Evolutionary conservation across 2,329 filamentous ascomycete species (phyloP), one percentile per base, ranked within the genome.

Genomic region (Hortaea sp.): DNA sequence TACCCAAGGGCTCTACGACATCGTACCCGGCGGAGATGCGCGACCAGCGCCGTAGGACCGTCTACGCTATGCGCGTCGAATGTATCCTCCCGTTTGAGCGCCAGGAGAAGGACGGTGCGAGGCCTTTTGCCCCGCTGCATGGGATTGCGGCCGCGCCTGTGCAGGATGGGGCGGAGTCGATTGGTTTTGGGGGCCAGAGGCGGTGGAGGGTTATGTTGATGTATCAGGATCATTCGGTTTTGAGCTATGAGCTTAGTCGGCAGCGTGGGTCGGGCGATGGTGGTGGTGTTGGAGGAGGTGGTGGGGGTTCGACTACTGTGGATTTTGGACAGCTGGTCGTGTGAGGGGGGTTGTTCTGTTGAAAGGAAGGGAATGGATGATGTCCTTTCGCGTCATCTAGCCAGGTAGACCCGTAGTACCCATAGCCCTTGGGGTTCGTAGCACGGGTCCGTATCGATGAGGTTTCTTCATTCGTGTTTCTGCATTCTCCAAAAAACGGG

Each of bases 161-260:
- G 5, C 82, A 79, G 43, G 73, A 69, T 1, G 63, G n/a, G 32
- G 32, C 32, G 32, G 32, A n/a, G 32, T 35, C 32, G 60, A 35
- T 34, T 50, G 30, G 45, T 40, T 10, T 57, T 55, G 39, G 53
- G 47, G 56, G 63, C 1, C 9, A 69, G 49, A 69, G 70, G 52
- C 71, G 77, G 47, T 88, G 82, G 73, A 69, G 83, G 48, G 54
- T 90, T 47, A 75, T 90, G 61, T 65, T 89, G 63, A 80, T 85
- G 61, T 89, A 83, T 60, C 74, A 75, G 48, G 79, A 88, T 63
- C 79, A 85, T 56, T 76, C 77, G 1, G 74, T 89, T 29, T 59
- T 87, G 53, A 81, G 76, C 48, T 89, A 88, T 66, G 81, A 86
- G 62, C 63, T 88, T 42, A 20, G 20, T 20, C 20, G 20, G 20